Evolutionary conservation across 2,329 filamentous ascomycete genomes (phyloP).

Genomic region (Bipolaris bicolor): DNA sequence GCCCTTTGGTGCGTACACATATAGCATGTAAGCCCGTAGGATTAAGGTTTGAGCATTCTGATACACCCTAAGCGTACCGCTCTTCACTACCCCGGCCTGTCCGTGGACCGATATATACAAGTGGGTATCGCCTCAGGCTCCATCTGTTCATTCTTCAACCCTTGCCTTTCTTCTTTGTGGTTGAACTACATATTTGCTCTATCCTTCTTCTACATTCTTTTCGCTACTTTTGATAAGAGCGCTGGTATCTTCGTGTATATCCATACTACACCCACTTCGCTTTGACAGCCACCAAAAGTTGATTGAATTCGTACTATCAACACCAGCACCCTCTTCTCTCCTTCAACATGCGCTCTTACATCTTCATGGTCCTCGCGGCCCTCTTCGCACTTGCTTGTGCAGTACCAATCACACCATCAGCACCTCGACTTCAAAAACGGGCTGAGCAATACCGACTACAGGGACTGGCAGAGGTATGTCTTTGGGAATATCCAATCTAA

Average conservation of each 20-base stretch:
- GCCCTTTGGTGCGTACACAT: conserved; percentile 19
- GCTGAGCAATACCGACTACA: conserved; percentile 43
- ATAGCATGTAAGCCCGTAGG: conserved; percentile 25
- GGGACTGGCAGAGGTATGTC: conserved; percentile 43
- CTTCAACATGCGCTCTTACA: conserved; percentile 34
- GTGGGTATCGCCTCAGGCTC: conserved; percentile 9
- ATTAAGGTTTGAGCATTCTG: conserved; percentile 13
- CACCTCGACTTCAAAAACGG: conserved; percentile 39
- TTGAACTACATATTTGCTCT: neutral
- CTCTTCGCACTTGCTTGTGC: conserved; percentile 33
- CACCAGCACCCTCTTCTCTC: neutral
- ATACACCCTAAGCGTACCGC: conserved; percentile 20
- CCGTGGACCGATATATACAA: conserved; percentile 19
- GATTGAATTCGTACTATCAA: neutral
- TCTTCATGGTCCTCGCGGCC: conserved; percentile 34
- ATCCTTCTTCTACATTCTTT: conserved; percentile 6
- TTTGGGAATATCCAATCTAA: neutral
- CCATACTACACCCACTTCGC: conserved; percentile 10
- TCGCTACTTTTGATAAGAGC: conserved; percentile 26
- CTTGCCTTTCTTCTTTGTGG: conserved; percentile 22
- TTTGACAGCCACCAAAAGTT: conserved; percentile 11
- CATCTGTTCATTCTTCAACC: conserved; percentile 7
- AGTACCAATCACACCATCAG: conserved; percentile 45
- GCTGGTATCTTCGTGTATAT: conserved; percentile 14
- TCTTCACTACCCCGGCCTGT: conserved; percentile 20